Percentiles rank a stretch among this genome's conserved stretches.
phyloP scores from a whole-genome alignment of 306 rosid genomes.

The Pterocarpus macrocarpus region DNA sequence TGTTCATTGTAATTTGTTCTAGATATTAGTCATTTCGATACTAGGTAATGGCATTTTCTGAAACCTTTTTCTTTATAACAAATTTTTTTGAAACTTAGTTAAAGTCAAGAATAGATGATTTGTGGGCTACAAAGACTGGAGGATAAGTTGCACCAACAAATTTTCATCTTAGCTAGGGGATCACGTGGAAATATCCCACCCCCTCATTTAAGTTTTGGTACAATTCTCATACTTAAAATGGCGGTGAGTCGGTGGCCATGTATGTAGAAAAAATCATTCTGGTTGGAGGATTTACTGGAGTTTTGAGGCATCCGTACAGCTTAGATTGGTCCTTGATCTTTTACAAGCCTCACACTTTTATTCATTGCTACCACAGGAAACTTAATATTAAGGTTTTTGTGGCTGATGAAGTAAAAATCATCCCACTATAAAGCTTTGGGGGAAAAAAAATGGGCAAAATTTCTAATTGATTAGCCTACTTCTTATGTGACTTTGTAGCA shows the following conservation, averaged over 20 bases:
- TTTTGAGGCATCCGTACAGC: too few relatives aligned
- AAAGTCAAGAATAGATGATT: not conserved
- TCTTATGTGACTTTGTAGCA: not conserved
- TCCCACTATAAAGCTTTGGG: not conserved
- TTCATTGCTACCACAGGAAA: too few relatives aligned
- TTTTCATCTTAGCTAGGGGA: not conserved
- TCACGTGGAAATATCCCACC: conserved; percentile 14
- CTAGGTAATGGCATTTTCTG: too few relatives aligned
- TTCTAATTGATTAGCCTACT: not conserved
- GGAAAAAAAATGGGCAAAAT: not conserved
- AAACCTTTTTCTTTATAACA: too few relatives aligned
- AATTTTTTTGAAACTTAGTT: not conserved
- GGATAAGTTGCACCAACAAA: conserved; percentile 27
- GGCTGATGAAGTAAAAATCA: too few relatives aligned
- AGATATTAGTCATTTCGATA: too few relatives aligned
- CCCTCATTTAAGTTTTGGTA: conserved; percentile 22
- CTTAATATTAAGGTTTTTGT: too few relatives aligned
- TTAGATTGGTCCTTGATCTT: too few relatives aligned
- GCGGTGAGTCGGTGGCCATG: conserved; percentile 37
- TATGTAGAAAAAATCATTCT: too few relatives aligned
- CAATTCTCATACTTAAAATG: conserved; percentile 7
- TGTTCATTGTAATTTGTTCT: too few relatives aligned
- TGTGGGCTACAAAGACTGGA: not conserved
- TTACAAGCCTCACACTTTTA: too few relatives aligned
- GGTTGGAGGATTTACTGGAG: not conserved